phyloP scores from a whole-genome alignment of 495 filamentous ascomycete genomes.

The Hypoxylon rickii region DNA sequence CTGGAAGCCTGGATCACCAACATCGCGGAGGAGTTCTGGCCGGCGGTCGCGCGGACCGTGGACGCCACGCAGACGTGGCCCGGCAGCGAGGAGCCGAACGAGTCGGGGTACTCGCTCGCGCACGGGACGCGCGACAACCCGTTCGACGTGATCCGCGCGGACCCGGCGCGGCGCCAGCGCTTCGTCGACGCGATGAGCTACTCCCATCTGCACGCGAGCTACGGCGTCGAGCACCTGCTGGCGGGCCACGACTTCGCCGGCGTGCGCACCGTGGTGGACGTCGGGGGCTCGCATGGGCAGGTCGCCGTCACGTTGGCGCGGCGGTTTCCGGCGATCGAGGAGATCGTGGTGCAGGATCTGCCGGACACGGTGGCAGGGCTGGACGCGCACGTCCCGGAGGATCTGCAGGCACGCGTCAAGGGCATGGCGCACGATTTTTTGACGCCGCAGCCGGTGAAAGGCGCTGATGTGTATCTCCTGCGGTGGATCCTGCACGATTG shows the following conservation, averaged over 20 bases:
- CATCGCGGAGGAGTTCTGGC: conserved; percentile 45
- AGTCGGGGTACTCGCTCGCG: conserved; percentile 41
- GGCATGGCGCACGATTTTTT: conserved; percentile 56
- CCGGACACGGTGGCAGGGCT: too few relatives aligned
- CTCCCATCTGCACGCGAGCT: conserved; percentile 35
- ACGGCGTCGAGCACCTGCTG: conserved; percentile 40
- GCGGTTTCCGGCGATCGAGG: conserved; percentile 39
- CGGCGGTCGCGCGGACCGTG: conserved; percentile 27
- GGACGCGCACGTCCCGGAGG: too few relatives aligned
- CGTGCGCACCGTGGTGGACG: conserved; percentile 44
- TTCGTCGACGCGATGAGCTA: conserved; percentile 45
- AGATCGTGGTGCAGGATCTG: too few relatives aligned
- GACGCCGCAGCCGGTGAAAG: conserved; percentile 45
- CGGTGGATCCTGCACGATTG: conserved; percentile 59
- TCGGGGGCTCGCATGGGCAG: conserved; percentile 50
- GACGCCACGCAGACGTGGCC: conserved; percentile 24
- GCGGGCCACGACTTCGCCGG: conserved; percentile 28
- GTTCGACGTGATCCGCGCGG: conserved; percentile 34
- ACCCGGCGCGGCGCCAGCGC: conserved; percentile 36
- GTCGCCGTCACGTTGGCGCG: conserved; percentile 42
- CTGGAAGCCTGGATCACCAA: conserved; percentile 42
- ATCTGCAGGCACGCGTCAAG: too few relatives aligned
- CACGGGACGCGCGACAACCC: conserved; percentile 36
- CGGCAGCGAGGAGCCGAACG: conserved; percentile 30
- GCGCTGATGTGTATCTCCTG: conserved; percentile 58